These are phyloP conservation scores for Hebeloma cylindrosporum DNA, from an alignment of 768 basidiomycete species.

Conservation along the genomic window DNA sequence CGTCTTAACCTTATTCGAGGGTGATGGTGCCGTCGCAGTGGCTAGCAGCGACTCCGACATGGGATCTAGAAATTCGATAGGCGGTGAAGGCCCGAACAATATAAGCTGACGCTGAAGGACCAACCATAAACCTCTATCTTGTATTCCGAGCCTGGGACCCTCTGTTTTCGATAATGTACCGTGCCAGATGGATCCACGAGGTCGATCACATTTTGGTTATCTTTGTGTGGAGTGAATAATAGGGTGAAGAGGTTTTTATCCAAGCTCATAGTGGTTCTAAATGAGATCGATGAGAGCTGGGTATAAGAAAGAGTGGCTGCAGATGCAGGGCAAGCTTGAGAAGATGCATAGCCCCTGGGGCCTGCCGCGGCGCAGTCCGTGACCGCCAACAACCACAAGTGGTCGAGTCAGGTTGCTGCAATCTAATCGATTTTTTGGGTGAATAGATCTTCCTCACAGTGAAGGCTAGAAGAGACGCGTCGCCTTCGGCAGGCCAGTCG, in stretches of 20 bases:
- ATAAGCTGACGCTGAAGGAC: neutral
- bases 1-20: conserved; percentile 70
- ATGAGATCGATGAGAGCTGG: conserved; percentile 1
- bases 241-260: conserved; percentile 88
- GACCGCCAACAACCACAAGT: no score
- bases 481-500: no score
- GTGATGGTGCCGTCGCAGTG: conserved; percentile 61
- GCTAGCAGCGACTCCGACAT: conserved; percentile 70
- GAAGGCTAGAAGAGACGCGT: no score
- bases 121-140: conserved; percentile 68
- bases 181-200: conserved; percentile 64
- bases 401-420: no score
- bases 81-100: neutral
- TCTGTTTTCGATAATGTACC: conserved; percentile 72
- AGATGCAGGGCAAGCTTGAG: conserved; percentile 2
- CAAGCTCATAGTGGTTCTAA: conserved; percentile 58
- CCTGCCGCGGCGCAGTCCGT: conserved; percentile 15
- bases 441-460: no score
- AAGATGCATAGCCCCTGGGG: conserved; percentile 17
- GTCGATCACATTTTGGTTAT: conserved; percentile 63
- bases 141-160: conserved; percentile 54
- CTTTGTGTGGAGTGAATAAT: conserved; percentile 55
- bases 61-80: conserved; percentile 74
- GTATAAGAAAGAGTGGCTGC: conserved; percentile 15
- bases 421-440: no score